phyloP scores from a whole-genome alignment of 2,329 filamentous ascomycete genomes.

The Venturia oleaginea region DNA sequence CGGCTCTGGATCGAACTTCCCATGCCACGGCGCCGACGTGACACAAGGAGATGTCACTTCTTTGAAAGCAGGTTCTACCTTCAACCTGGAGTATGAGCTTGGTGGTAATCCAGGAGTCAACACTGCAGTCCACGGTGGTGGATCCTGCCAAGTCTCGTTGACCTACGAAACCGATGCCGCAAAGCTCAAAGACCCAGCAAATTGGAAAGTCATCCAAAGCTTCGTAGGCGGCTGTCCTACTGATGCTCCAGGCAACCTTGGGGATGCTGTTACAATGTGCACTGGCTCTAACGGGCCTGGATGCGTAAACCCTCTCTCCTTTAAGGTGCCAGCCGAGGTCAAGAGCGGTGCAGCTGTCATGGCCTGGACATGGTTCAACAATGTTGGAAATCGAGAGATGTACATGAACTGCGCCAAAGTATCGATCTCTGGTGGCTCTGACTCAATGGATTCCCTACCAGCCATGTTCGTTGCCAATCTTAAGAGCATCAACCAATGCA shows the following conservation, averaged over 20 bases:
- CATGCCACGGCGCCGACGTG: slow-evolving; percentile 54
- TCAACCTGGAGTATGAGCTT: slow-evolving; percentile 50
- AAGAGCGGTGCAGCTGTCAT: slow-evolving; percentile 64
- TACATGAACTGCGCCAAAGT: slow-evolving; percentile 94
- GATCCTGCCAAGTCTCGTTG: slow-evolving; percentile 82
- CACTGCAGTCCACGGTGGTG: slow-evolving; percentile 75
- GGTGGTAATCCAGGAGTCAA: slow-evolving; percentile 46
- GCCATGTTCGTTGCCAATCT: slow-evolving; percentile 71
- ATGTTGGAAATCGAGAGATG: slow-evolving; percentile 85
- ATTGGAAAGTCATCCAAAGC: slow-evolving; percentile 85
- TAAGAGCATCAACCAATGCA: slow-evolving; percentile 41
- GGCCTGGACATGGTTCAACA: slow-evolving; percentile 94
- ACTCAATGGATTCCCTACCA: slow-evolving; percentile 54
- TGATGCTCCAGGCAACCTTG: slow-evolving; percentile 51
- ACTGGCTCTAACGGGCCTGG: slow-evolving; percentile 25
- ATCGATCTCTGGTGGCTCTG: slow-evolving; percentile 47
- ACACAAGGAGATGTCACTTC: slow-evolving; percentile 41
- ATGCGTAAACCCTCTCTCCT: slow-evolving; percentile 51
- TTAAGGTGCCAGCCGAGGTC: slow-evolving; percentile 59
- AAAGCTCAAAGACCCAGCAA: slow-evolving; percentile 42
- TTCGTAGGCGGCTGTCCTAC: slow-evolving; percentile 80
- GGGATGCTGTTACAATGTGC: slow-evolving; percentile 32
- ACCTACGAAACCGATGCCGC: slow-evolving; percentile 67
- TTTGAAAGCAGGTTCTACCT: slow-evolving; percentile 53
- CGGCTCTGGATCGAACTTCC: slow-evolving; percentile 58